A percentile compares a stretch with the other conserved stretches of the same genome.
Evolutionary conservation across 352 stramenopile genomes (phyloP).

Genomic region (Globisporangium middletonii): DNA sequence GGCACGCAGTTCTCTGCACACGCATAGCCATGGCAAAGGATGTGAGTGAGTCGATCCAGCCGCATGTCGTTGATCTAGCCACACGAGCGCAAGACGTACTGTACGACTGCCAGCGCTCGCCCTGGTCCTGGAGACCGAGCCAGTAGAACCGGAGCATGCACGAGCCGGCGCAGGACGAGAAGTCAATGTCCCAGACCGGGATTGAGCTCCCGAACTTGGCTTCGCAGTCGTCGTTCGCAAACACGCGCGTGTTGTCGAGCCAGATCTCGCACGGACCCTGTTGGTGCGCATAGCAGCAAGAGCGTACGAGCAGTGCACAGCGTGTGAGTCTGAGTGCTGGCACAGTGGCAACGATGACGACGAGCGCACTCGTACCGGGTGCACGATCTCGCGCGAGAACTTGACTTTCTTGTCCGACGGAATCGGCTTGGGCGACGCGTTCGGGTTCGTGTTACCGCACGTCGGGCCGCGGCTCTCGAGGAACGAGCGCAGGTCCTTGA

Average conservation of each 20-base stretch:
- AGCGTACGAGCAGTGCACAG: background rate
- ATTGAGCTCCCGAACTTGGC: constrained; percentile 16
- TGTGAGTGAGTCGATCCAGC: too few species aligned
- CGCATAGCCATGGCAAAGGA: too few species aligned
- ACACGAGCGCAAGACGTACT: constrained; percentile 15
- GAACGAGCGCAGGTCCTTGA: constrained; percentile 1
- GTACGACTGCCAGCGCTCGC: constrained; percentile 32
- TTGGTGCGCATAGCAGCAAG: background rate
- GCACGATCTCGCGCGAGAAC: constrained; percentile 22
- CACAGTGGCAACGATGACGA: constrained; percentile 6
- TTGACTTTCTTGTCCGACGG: constrained; percentile 23
- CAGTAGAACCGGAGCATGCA: constrained; percentile 44
- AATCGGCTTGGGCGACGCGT: constrained; percentile 24
- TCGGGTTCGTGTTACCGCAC: constrained; percentile 25
- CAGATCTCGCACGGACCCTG: constrained; percentile 41
- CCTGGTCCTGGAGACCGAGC: constrained; percentile 29
- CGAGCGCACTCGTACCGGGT: constrained; percentile 15
- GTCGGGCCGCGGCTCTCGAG: constrained; percentile 1
- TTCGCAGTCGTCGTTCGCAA: constrained; percentile 32
- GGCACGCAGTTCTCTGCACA: too few species aligned
- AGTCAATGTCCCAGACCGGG: constrained; percentile 24
- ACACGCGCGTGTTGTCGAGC: constrained; percentile 33
- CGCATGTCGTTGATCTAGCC: too few species aligned
- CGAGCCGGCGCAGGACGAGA: constrained; percentile 25
- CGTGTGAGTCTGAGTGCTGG: constrained; percentile 9